Conservation (phyloP, 805 yeast genomes). For the Metschnikowia similis region DNA sequence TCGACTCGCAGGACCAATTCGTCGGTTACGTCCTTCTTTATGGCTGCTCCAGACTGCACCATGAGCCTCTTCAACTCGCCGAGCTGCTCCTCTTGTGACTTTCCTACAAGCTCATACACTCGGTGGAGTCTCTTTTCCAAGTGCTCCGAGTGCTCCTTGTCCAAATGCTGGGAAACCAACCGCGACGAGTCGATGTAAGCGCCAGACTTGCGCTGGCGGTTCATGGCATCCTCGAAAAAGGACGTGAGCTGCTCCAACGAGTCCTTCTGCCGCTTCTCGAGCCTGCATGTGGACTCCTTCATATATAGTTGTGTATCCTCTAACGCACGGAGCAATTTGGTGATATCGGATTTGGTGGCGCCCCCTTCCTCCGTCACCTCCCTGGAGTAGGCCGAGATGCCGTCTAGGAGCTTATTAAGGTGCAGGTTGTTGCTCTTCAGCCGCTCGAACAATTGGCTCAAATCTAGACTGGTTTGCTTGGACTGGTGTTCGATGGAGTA, state of each 20-base stretch:
- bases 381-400: constrained; percentile 30
- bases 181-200: neutral
- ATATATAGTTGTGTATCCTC: constrained; percentile 7
- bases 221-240: neutral
- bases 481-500: constrained; percentile 29
- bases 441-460: constrained; percentile 34
- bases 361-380: constrained; percentile 34
- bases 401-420: constrained; percentile 31
- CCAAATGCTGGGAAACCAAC: constrained; percentile 1
- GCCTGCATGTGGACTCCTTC: neutral
- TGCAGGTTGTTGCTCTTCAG: constrained; percentile 39
- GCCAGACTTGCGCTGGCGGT: neutral
- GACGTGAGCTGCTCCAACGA: neutral
- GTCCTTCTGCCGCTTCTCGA: neutral
- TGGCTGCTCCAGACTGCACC: neutral
- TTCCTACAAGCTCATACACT: neutral
- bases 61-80: neutral
- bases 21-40: neutral
- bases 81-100: neutral
- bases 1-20: neutral
- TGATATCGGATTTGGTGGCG: constrained; percentile 31
- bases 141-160: neutral
- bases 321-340: constrained; percentile 19
- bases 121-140: neutral
- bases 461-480: constrained; percentile 32